These are phyloP conservation scores for Pythium aristosporum DNA, from an alignment of 352 stramenopile genomes.

Conservation along the genomic window DNA sequence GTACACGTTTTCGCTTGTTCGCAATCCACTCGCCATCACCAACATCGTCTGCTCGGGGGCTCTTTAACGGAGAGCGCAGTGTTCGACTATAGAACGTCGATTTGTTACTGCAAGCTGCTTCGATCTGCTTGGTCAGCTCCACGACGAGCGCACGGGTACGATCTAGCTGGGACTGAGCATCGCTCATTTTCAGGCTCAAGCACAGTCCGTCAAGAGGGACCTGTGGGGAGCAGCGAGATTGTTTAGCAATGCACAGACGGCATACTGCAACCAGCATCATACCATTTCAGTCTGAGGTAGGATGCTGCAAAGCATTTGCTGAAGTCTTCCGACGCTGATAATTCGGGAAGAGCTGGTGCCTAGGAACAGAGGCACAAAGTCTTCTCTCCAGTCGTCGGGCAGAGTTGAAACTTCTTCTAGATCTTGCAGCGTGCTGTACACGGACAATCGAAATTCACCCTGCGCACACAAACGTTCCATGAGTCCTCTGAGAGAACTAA, in stretches of 20 bases:
- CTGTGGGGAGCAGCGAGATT: neutral
- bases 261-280: neutral
- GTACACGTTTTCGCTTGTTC: slow-evolving; percentile 28
- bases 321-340: slow-evolving; percentile 17
- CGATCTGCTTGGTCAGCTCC: slow-evolving; percentile 13
- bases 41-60: slow-evolving; percentile 12
- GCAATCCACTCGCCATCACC: slow-evolving; percentile 14
- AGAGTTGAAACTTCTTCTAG: neutral
- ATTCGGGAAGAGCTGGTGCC: neutral
- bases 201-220: slow-evolving; percentile 12
- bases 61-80: slow-evolving; percentile 19
- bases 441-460: slow-evolving; percentile 26
- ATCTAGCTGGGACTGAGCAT: slow-evolving; percentile 6
- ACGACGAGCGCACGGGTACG: neutral
- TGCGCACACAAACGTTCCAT: slow-evolving; percentile 1
- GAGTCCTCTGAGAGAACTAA: too few relatives aligned
- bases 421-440: slow-evolving; percentile 20
- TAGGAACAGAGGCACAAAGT: slow-evolving; percentile 19
- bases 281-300: slow-evolving; percentile 17
- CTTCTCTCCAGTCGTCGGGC: neutral
- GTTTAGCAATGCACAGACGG: neutral
- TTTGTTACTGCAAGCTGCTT: neutral
- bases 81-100: neutral
- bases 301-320: slow-evolving; percentile 25
- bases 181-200: slow-evolving; percentile 2